Evolutionary conservation across 257 asterid species (phyloP), one percentile per base, ranked within the genome.

Genomic region (Orobanche coerulescens): DNA sequence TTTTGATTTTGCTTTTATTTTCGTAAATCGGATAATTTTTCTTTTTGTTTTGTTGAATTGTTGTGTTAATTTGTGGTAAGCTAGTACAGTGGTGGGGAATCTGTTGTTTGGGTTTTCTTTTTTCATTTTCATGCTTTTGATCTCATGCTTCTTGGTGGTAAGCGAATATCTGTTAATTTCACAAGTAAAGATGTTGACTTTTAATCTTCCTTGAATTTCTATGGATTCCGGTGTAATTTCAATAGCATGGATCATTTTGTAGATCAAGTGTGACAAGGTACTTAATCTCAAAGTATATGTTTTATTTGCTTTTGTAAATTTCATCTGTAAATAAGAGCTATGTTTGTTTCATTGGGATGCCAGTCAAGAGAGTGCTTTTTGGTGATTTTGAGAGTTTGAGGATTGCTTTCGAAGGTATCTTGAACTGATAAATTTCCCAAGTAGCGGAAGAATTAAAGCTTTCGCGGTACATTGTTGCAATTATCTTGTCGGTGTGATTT

Each of bases 61-160:
- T 14, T 30, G 24, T 19, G 16, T 47, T 47, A 20, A 25, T 49
- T 26, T 64, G 26, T 16, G 50, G 40, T 4, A 46, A 18, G 64
- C 16, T 37, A 40, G 48, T 55, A 43, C 30, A 34, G 57, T 28
- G 42, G 69, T n/a, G n/a, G n/a, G 49, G 15, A 48, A 31, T 23
- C 8, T 66, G 53, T 33, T 9, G 36, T 61, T 61, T 26, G 6
- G n/a, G 15, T 18, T 10, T 47, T 28, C 18, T 49, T 24, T 10
- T 46, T 67, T 46, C 42, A 4, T 5, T 37, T 60, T 50, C 26
- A 0, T 62, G 63, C 18, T 40, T 39, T 30, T 47, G 18, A 13
- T 24, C 50, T 25, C 47, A 25, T 48, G 66, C 7, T 28, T 64
- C 31, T 16, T 22, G 40, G 40, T 37, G 18, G n/a, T n/a, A 23